Evolutionary conservation across 805 yeast genomes (phyloP), one percentile per base, ranked within the genome.

Genomic region (Saturnispora sanitii): DNA sequence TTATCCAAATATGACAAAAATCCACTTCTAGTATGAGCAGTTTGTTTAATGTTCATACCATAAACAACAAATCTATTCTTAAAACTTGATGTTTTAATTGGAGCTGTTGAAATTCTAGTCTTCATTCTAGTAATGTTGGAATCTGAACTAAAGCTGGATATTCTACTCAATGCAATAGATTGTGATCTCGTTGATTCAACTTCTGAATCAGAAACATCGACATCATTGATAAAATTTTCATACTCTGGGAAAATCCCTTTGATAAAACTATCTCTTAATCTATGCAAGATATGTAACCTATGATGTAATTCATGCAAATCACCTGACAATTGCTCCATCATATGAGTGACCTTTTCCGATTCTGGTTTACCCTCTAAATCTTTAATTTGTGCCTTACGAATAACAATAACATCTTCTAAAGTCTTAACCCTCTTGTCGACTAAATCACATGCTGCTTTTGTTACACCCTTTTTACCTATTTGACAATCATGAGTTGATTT

Each of bases 11-110:
- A 84, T 28, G 75, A 69, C 47, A 72, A 66, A 38, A 86, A 61
- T 18, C 73, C 66, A 49, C 82, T 74, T 42, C 94, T 65, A 4
- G 79, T 68, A 6, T 63, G 56, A 44, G 82, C 78, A 54, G 82
- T 79, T 95, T 96, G 87, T 48, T 75, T 78, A 49, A 86, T 56
- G 49, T 77, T 73, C 57, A 85, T 69, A 45, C 81, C 77, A 53
- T 86, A 92, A 27, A 87, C 64, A 46, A 81, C 77, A 55, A 81
- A 87, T 38, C 90, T 65, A 53, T 90, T 87, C 45, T 71, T 44
- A 35, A 48, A 59, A 7, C 55, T 49, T 1, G 61, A 56, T 2
- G 48, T 21, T 20, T 45, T 45, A 65, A 60, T 70, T 70, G 53
- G 51, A 5, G 45, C 46, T 6, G 48, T 44, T 4, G 57, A 49